Conservation (phyloP, 169 alveolate species). For the Blepharisma undulans region DNA sequence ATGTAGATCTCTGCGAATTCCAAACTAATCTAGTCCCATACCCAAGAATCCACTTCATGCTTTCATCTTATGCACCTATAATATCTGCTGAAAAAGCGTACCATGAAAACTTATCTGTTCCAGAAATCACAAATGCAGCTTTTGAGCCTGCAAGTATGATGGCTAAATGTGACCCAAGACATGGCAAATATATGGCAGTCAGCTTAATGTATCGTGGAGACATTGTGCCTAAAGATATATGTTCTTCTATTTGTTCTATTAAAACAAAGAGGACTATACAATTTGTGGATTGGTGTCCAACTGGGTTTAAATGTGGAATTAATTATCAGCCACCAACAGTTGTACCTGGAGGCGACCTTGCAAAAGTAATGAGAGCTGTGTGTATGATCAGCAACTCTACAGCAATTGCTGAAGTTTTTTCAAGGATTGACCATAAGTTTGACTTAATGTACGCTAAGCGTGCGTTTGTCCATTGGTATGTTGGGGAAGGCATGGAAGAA, state of each 20-base stretch:
- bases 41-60: constrained; percentile 99
- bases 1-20: constrained; percentile 98
- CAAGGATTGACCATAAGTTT: constrained; percentile 97
- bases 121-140: constrained; percentile 97
- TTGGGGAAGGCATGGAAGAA: constrained; percentile 99
- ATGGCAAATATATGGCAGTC: constrained; percentile 99
- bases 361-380: constrained; percentile 98
- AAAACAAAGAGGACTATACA: constrained; percentile 97
- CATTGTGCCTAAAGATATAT: constrained; percentile 98
- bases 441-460: constrained; percentile 98
- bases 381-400: constrained; percentile 99
- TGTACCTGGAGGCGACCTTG: constrained; percentile 99
- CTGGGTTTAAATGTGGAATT: constrained; percentile 99
- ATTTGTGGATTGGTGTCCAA: constrained; percentile 99
- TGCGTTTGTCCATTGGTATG: constrained; percentile 99
- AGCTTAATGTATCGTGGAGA: constrained; percentile 97
- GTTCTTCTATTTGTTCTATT: constrained; percentile 98
- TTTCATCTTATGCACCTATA: constrained; percentile 97
- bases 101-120: constrained; percentile 98
- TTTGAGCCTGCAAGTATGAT: constrained; percentile 99
- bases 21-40: constrained; percentile 99
- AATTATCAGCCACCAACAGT: constrained; percentile 99
- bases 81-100: constrained; percentile 98
- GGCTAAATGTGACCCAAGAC: constrained; percentile 99
- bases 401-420: constrained; percentile 98